Percentiles rank a stretch among this genome's conserved stretches.
These are phyloP conservation scores for Volutella citrinella DNA, from an alignment of 2,329 filamentous ascomycete species.

Conservation along the genomic window DNA sequence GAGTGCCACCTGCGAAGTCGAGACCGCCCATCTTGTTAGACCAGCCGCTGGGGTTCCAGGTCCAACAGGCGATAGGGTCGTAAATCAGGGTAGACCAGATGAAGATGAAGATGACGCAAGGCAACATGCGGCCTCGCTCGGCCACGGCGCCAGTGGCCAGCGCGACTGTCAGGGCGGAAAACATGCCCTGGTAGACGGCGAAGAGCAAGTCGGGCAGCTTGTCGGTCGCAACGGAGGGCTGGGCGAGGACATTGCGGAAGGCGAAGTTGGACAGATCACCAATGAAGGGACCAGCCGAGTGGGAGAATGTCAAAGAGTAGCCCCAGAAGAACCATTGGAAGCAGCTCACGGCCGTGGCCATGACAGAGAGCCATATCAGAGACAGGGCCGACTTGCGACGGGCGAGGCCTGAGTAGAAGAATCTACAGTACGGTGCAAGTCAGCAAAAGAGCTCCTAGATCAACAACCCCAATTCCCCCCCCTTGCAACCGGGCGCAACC, in stretches of 20 bases:
- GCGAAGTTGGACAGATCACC: constrained; percentile 79
- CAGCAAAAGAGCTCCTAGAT: constrained; percentile 7
- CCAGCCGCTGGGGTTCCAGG: constrained; percentile 85
- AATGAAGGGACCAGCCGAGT: constrained; percentile 71
- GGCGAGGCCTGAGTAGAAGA: constrained; percentile 91
- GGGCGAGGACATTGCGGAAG: constrained; percentile 70
- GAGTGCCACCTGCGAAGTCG: constrained; percentile 87
- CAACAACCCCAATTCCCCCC: too few species aligned
- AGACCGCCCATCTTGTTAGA: constrained; percentile 74
- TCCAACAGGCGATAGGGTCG: constrained; percentile 93
- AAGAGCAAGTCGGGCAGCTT: constrained; percentile 81
- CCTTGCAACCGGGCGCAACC: too few species aligned
- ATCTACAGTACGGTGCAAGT: constrained; percentile 38
- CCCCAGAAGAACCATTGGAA: constrained; percentile 98
- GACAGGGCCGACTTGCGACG: constrained; percentile 86
- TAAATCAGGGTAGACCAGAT: constrained; percentile 89
- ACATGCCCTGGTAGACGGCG: constrained; percentile 85
- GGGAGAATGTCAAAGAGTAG: constrained; percentile 79
- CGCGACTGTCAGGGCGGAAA: constrained; percentile 81
- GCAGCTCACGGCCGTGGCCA: constrained; percentile 77
- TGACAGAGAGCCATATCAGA: constrained; percentile 86
- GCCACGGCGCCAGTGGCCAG: constrained; percentile 82
- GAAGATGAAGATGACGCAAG: constrained; percentile 89
- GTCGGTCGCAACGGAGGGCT: constrained; percentile 69
- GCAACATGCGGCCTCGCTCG: constrained; percentile 83